Evolutionary conservation across 345 rosid species (phyloP).

Genomic region (Sisymbrium altissimum): DNA sequence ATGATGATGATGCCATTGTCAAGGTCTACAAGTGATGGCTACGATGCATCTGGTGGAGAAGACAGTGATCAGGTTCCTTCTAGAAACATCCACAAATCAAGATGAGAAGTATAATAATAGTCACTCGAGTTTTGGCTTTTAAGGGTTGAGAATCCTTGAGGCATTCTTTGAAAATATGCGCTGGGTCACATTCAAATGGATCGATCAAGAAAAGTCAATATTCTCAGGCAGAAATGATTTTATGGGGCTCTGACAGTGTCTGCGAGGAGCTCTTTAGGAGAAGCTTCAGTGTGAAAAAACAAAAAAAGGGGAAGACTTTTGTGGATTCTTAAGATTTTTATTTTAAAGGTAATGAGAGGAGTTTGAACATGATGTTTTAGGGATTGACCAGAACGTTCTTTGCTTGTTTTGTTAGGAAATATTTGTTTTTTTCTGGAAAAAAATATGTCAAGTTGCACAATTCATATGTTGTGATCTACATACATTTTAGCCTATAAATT

Average conservation of each 20-base stretch:
- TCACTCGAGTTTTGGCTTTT: conserved; percentile 8
- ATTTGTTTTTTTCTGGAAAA: background rate
- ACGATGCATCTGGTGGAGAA: conserved; percentile 98
- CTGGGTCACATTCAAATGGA: background rate
- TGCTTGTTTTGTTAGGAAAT: conserved; percentile 2
- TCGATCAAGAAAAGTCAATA: background rate
- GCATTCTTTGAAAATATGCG: background rate
- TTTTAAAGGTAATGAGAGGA: background rate
- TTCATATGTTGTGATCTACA: background rate
- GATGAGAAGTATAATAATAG: conserved; percentile 11
- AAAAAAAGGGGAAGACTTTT: background rate
- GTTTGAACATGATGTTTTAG: conserved; percentile 19
- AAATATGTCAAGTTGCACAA: background rate
- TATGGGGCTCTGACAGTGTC: conserved; percentile 1
- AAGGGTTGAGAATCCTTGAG: background rate
- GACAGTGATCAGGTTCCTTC: conserved; percentile 92
- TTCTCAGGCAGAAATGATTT: background rate
- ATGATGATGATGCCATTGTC: conserved; percentile 71
- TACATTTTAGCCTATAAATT: too few relatives aligned
- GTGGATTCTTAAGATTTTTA: conserved; percentile 18
- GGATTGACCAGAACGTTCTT: conserved; percentile 22
- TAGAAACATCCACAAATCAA: conserved; percentile 60
- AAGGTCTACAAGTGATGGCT: conserved; percentile 91
- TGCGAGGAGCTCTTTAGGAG: background rate
- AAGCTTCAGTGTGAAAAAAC: background rate